Percentiles rank a stretch among this genome's conserved stretches.
These are phyloP conservation scores for Arachnomyces sp. DNA, from an alignment of 2,329 filamentous ascomycete species.

Conservation along the genomic window DNA sequence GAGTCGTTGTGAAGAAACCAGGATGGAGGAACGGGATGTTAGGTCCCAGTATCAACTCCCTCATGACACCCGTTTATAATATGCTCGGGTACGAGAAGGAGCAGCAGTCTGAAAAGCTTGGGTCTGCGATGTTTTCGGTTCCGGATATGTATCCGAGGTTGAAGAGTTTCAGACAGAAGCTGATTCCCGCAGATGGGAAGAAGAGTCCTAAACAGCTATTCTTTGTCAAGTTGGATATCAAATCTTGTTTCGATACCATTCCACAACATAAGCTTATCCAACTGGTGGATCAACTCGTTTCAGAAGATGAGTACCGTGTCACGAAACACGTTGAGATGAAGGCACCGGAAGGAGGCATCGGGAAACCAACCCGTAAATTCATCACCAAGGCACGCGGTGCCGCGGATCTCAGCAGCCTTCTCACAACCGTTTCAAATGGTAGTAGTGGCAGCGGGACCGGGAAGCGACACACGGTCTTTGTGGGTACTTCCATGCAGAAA, in stretches of 20 bases:
- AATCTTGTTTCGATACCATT: constrained; percentile 90
- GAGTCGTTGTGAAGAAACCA: constrained; percentile 40
- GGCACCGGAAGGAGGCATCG: constrained; percentile 28
- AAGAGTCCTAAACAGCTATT: constrained; percentile 48
- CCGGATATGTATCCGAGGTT: constrained; percentile 69
- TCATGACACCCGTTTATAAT: constrained; percentile 65
- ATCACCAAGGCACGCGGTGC: constrained; percentile 43
- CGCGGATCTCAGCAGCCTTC: constrained; percentile 38
- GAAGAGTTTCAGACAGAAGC: constrained; percentile 53
- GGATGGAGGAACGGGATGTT: constrained; percentile 48
- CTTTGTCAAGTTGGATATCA: constrained; percentile 88
- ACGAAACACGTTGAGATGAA: constrained; percentile 67
- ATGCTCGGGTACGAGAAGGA: constrained; percentile 68
- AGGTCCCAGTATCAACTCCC: constrained; percentile 58
- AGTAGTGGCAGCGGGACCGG: constrained; percentile 12
- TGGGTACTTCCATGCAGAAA: constrained; percentile 57
- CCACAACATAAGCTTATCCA: constrained; percentile 66
- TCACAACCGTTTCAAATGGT: neutral
- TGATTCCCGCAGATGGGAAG: constrained; percentile 22
- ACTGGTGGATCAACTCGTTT: constrained; percentile 52
- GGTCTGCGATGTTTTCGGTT: constrained; percentile 71
- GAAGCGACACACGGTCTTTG: constrained; percentile 62
- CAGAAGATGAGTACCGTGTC: constrained; percentile 58
- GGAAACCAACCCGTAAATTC: constrained; percentile 39
- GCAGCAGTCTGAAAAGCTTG: constrained; percentile 54